Base-by-base conservation (phyloP, 2,329 filamentous ascomycete species). In the Macrophomina tecta region DNA sequence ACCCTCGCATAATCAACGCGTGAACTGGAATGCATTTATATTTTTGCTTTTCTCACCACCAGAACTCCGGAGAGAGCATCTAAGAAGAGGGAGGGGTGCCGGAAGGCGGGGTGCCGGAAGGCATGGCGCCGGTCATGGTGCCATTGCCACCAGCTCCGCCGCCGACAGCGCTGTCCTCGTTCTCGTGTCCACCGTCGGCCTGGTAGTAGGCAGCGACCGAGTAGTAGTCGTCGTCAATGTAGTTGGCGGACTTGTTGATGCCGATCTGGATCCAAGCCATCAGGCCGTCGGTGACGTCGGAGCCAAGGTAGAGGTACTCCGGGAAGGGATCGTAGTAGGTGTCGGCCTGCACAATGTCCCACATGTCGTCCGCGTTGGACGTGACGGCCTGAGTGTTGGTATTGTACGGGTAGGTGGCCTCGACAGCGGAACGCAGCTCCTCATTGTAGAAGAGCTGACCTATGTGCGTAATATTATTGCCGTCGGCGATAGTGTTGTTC, bases 371-470 rank as follows among this genome's bases (percentile, higher is more conserved):
- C 8, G 76, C 77, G 71, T 89, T 89, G 45, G 73, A 77, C 4
- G 83, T 88, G 23, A 85, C 23, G 23, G 69, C 70, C 64, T 79
- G 76, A 16, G 71, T 78, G 71, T 82, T 82, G 66, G 75, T 79
- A 70, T 74, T 79, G 74, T 82, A 82, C 3, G 85, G 84, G 0
- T 73, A 67, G 0, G 76, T 78, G 14, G 75, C 75, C 68, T 87
- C 83, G 67, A 90, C 85, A 40, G 79, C 69, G 32, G 72, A 71
- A 69, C 86, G 83, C 8, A 90, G 83, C 68, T 81, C 79, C 73
- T 89, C 84, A 74, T 90, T 86, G 65, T 87, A 88, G 82, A 88
- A 90, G 60, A 88, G 73, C 74, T 91, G 89, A n/a, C 88, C 88
- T 45, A 90, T 82, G 77, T 90, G 87, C 6, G 84, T 83, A 67